Percentiles rank a stretch among this genome's conserved stretches.
These are phyloP conservation scores for Vicia faba DNA, from an alignment of 306 rosid genomes.

Conservation along the genomic window DNA sequence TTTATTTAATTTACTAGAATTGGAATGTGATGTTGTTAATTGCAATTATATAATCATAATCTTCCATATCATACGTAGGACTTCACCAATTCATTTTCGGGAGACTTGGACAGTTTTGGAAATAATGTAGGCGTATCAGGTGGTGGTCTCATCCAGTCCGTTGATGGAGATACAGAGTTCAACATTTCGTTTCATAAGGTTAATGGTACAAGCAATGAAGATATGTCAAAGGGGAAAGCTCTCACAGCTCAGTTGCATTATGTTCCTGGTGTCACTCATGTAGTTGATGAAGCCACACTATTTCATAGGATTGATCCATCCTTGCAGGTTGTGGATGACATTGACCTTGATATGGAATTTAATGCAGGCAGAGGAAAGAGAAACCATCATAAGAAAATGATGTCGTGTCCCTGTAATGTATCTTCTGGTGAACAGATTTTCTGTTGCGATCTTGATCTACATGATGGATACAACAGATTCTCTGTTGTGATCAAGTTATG, in stretches of 20 bases:
- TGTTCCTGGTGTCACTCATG: constrained; percentile 54
- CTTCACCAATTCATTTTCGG: constrained; percentile 70
- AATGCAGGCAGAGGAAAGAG: constrained; percentile 49
- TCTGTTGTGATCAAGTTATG: too few species aligned
- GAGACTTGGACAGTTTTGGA: constrained; percentile 60
- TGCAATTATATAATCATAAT: constrained; percentile 27
- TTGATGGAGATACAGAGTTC: constrained; percentile 63
- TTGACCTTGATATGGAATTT: constrained; percentile 55
- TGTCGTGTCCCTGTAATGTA: constrained; percentile 41
- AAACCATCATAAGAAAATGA: constrained; percentile 45
- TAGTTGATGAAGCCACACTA: constrained; percentile 54
- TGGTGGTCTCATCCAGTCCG: constrained; percentile 53
- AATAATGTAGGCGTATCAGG: constrained; percentile 50
- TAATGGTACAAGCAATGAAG: constrained; percentile 41
- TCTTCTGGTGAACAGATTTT: constrained; percentile 43
- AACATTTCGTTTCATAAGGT: constrained; percentile 62
- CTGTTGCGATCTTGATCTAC: constrained; percentile 46
- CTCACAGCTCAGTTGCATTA: constrained; percentile 46
- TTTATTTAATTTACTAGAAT: too few species aligned
- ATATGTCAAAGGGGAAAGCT: constrained; percentile 45
- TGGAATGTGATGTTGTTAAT: constrained; percentile 31
- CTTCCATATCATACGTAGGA: constrained; percentile 58
- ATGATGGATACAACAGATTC: constrained; percentile 41
- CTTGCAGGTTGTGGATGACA: constrained; percentile 56
- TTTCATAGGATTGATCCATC: constrained; percentile 47